These are phyloP conservation scores for Gynochthodes officinalis DNA, from an alignment of 257 asterid species.

Conservation along the genomic window DNA sequence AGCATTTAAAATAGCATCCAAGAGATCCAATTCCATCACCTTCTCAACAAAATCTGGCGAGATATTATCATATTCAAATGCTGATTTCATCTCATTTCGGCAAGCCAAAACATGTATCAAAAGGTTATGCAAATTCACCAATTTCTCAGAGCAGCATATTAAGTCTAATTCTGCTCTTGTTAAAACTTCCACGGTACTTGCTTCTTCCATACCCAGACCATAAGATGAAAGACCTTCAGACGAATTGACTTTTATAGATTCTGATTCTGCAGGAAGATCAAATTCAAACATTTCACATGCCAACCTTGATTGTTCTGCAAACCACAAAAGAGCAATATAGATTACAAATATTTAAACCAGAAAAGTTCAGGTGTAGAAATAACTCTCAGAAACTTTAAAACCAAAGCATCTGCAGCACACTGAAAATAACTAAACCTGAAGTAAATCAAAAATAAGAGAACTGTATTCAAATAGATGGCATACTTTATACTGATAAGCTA, in stretches of 20 bases:
- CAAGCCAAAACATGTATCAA: conserved; percentile 40
- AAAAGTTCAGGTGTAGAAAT: not conserved
- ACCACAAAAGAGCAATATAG: conserved; percentile 11
- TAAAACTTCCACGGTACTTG: conserved; percentile 37
- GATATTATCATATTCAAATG: conserved; percentile 44
- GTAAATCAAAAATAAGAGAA: not conserved
- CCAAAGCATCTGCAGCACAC: not conserved
- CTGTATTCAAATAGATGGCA: not conserved
- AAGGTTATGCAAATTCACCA: conserved; percentile 58
- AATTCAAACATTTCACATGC: conserved; percentile 23
- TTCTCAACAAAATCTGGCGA: conserved; percentile 55
- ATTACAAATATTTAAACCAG: not conserved
- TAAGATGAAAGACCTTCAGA: conserved; percentile 23
- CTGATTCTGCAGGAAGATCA: conserved; percentile 25
- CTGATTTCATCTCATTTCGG: conserved; percentile 46
- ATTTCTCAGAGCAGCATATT: conserved; percentile 58
- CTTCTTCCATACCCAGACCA: conserved; percentile 30
- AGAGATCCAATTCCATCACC: conserved; percentile 56
- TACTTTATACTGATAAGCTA: not conserved
- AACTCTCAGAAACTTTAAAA: not conserved
- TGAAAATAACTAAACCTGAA: not conserved
- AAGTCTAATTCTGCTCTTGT: conserved; percentile 40
- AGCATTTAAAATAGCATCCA: conserved; percentile 47
- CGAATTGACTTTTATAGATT: conserved; percentile 26
- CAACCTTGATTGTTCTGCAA: conserved; percentile 7